Base-by-base conservation (phyloP, 2,329 filamentous ascomycete genomes). In the Penicillium sp. region DNA sequence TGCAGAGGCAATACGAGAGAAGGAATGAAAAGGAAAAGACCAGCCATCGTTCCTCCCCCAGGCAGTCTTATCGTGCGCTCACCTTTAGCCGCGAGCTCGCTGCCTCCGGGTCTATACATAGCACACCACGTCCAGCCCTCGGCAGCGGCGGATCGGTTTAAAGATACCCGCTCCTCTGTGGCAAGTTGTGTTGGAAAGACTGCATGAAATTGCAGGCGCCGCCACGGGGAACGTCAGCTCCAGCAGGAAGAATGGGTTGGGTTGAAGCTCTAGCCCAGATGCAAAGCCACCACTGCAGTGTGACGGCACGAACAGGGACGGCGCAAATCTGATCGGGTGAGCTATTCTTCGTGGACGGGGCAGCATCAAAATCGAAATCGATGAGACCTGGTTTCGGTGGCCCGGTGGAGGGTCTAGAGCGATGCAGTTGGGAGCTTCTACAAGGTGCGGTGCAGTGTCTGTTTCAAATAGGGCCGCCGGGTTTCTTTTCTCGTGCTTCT, bases 281-380 rank as follows among this genome's bases (percentile, higher is more conserved):
- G 36, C 23, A 43, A 52, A 52, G 29, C 23, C 26, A 38, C 41
- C 43, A 29, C 39, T 47, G 45, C 30, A 34, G 51, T 53, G 48
- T 53, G 47, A 55, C 47, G 29, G 37, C 31, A 26, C 32, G 39
- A 42, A 47, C 42, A 52, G 48, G 48, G 48, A 51, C 48, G 34
- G 32, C 29, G 37, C 28, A 39, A 39, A 42, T 25, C 30, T 40
- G 38, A 52, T 48, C 46, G 41, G 32, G 40, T 33, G 36, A 32
- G 29, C 31, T 33, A 43, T 39, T 32, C 45, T 32, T 39, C 31
- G 33, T n/a, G n/a, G n/a, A 31, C 29, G 20, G 35, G 36, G 20
- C 27, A 17, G 38, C n/a, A n/a, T n/a, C n/a, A n/a, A n/a, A 28
- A 48, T 48, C 46, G 23, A 6, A 52, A 52, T 50, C 14, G 13